Base-by-base conservation (phyloP, 2,329 filamentous ascomycete species). In the Fusarium robinianum region DNA sequence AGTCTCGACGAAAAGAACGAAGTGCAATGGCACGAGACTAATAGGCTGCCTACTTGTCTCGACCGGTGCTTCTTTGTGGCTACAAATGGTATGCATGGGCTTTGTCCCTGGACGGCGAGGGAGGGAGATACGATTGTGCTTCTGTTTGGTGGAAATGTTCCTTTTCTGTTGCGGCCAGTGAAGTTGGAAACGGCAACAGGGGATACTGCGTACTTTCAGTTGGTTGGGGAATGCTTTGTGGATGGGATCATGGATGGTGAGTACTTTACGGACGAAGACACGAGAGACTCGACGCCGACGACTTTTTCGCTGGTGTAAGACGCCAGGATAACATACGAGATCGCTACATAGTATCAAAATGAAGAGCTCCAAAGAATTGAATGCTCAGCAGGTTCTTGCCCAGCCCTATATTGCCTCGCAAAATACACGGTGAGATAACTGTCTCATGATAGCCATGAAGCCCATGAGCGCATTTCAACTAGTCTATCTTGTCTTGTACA, bases 241-340 rank as follows among this genome's bases (percentile, higher is more conserved):
- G 34, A 41, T 2, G 51, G 51, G 1, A 45, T 55, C 4, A 55
- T 55, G 51, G 15, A 55, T 10, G 47, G 51, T 1, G 51, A 52
- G 25, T 8, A 41, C 6, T 8, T 29, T 7, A n/a, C n/a, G n/a
- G n/a, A n/a, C n/a, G n/a, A n/a, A n/a, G n/a, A n/a, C n/a, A n/a
- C n/a, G n/a, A n/a, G n/a, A n/a, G n/a, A n/a, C n/a, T n/a, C n/a
- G n/a, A n/a, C n/a, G n/a, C n/a, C n/a, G n/a, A n/a, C n/a, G n/a
- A n/a, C n/a, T n/a, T n/a, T n/a, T n/a, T n/a, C n/a, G n/a, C n/a
- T n/a, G n/a, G n/a, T n/a, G n/a, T n/a, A n/a, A n/a, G n/a, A n/a
- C n/a, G n/a, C n/a, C n/a, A n/a, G n/a, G n/a, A n/a, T n/a, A n/a
- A n/a, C n/a, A n/a, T n/a, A n/a, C n/a, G n/a, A n/a, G n/a, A n/a